phyloP scores from a whole-genome alignment of 228 moss, liverwort and hornwort genomes.

The Sphagnum fallax region DNA sequence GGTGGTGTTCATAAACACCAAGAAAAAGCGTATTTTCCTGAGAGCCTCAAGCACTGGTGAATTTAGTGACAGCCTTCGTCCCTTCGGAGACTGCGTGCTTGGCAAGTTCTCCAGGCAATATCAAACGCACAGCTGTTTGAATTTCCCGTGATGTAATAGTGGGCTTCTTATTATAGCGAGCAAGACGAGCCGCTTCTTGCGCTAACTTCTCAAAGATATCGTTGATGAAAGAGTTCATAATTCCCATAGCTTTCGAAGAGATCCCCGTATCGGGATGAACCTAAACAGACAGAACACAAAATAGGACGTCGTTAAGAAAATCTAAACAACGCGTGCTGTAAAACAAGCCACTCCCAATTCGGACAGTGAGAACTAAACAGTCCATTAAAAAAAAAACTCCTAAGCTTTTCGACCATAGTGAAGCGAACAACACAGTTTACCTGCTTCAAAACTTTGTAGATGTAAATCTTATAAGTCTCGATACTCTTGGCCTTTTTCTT shows the following conservation, averaged over 20 bases:
- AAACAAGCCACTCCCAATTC: no score
- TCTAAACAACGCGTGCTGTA: not conserved
- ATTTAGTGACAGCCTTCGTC: slow-evolving; percentile 33
- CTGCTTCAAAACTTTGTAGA: slow-evolving; percentile 58
- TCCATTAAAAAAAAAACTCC: no score
- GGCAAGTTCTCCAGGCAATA: slow-evolving; percentile 32
- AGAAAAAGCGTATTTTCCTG: fast-evolving
- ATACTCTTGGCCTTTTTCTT: slow-evolving; percentile 36
- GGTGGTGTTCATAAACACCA: slow-evolving; percentile 46
- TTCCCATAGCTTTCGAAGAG: slow-evolving; percentile 15
- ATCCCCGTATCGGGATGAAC: slow-evolving; percentile 39
- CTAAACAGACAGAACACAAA: not conserved
- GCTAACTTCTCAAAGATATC: slow-evolving; percentile 41
- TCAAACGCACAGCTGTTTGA: slow-evolving; percentile 33
- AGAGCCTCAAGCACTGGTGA: slow-evolving; percentile 14
- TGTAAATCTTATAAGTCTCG: slow-evolving; percentile 49
- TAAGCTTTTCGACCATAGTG: no score
- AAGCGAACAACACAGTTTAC: slow-evolving; percentile 2
- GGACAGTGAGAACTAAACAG: no score
- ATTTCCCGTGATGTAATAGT: slow-evolving; percentile 38
- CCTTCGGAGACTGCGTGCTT: slow-evolving; percentile 37
- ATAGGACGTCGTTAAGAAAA: not conserved
- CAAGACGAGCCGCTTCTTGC: slow-evolving; percentile 33
- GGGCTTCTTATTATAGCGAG: slow-evolving; percentile 34
- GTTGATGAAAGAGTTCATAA: slow-evolving; percentile 33